Evolutionary conservation across 805 yeast species (phyloP).

Genomic region (Myxozyma vanderwaltii): DNA sequence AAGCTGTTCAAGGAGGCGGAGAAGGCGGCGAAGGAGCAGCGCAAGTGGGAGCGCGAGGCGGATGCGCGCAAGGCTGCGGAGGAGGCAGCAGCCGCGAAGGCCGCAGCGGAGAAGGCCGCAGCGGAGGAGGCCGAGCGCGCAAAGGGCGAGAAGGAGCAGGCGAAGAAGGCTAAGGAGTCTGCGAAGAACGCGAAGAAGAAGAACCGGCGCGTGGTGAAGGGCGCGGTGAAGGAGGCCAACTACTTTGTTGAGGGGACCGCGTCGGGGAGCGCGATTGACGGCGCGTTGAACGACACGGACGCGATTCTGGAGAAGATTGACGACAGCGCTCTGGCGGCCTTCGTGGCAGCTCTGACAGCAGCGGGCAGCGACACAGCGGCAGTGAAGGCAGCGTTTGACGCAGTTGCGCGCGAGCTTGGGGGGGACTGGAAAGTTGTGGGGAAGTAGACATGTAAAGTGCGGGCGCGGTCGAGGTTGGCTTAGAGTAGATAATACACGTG

Average conservation of each 20-base stretch:
- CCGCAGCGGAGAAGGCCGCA: constrained; percentile 81
- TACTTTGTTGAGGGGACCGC: constrained; percentile 72
- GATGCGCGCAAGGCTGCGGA: constrained; percentile 97
- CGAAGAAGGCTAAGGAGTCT: constrained; percentile 94
- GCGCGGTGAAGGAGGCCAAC: constrained; percentile 75
- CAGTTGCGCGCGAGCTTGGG: constrained; percentile 55
- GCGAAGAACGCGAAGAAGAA: constrained; percentile 91
- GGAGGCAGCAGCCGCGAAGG: constrained; percentile 80
- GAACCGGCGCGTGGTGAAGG: constrained; percentile 86
- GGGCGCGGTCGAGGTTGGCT: no score
- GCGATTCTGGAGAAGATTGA: constrained; percentile 75
- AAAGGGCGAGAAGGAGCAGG: constrained; percentile 67
- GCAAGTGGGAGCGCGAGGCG: constrained; percentile 98
- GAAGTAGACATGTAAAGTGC: no score
- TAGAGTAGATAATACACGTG: no score
- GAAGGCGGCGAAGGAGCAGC: constrained; percentile 89
- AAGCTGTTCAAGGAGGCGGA: constrained; percentile 90
- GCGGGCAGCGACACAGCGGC: constrained; percentile 54
- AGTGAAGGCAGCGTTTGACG: constrained; percentile 62
- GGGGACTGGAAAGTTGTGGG: constrained; percentile 56
- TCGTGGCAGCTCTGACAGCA: constrained; percentile 64
- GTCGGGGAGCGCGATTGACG: constrained; percentile 55
- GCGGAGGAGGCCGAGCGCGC: constrained; percentile 71
- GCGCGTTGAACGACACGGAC: constrained; percentile 66
- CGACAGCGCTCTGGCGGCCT: constrained; percentile 74